phyloP scores from a whole-genome alignment of 805 yeast genomes.

The Metschnikowia shivogae region DNA sequence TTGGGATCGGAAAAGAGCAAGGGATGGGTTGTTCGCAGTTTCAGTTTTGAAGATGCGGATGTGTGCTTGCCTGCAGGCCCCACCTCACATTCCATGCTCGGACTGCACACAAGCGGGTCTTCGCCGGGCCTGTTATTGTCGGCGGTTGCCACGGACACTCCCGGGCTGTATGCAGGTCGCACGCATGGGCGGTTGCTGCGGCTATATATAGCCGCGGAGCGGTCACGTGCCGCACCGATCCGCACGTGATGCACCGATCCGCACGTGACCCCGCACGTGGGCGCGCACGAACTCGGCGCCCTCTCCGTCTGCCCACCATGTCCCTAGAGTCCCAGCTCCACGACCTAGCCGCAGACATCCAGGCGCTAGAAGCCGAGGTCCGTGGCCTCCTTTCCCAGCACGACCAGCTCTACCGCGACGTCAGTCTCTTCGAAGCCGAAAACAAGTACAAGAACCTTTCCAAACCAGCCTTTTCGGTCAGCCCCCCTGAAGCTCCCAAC shows the following conservation, averaged over 20 bases:
- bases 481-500: neutral
- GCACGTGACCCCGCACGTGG: neutral
- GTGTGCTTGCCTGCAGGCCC: too few relatives aligned
- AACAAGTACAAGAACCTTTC: conserved; percentile 9
- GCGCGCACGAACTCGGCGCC: neutral
- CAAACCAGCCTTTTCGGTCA: conserved; percentile 7
- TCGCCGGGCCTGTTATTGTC: too few relatives aligned
- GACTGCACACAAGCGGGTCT: too few relatives aligned
- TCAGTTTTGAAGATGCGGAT: neutral
- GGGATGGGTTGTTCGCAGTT: conserved; percentile 1
- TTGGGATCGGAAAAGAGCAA: neutral
- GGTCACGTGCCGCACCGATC: too few relatives aligned
- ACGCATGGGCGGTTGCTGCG: neutral
- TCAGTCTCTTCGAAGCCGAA: conserved; percentile 14
- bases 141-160: too few relatives aligned
- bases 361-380: conserved; percentile 11
- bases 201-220: too few relatives aligned
- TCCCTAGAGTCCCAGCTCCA: conserved; percentile 10
- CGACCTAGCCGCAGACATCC: conserved; percentile 10
- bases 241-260: too few relatives aligned
- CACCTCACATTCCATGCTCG: too few relatives aligned
- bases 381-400: conserved; percentile 11
- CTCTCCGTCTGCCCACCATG: neutral
- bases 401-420: conserved; percentile 11
- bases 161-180: neutral